Base-by-base conservation (phyloP, 352 stramenopile species). In the Pythium dissimile region DNA sequence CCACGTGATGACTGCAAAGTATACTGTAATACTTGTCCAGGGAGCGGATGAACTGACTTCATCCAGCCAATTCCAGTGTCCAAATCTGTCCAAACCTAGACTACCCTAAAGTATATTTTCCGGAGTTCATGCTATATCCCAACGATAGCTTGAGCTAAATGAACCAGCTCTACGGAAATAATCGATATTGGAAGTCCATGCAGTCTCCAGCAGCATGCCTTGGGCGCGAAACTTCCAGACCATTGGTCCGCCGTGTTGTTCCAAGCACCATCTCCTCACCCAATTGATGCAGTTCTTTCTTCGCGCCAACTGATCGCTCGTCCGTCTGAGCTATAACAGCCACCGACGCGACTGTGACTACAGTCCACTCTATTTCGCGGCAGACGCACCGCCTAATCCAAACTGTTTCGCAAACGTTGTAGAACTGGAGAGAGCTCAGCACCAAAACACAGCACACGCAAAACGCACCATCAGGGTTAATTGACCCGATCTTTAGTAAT, bases 371-470 rank as follows among this genome's bases (percentile, higher is more conserved):
- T 24, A 28, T 57, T 57, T 57, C 49, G 49, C 49, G 30, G n/a
- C 16, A 37, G 20, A 26, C 39, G 24, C 39, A 18, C 18, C n/a
- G 51, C 51, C 51, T 43, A 49, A n/a, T 50, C 38, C 30, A 41
- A 51, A 34, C 4, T 60, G 53, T 60, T 60, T 60, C 41, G 53
- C 53, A 60, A 60, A 53, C 53, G 53, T 53, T 60, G 42, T 39
- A 60, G 21, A 50, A 37, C 24, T 18, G 43, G 13, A 21, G 21
- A 47, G 34, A 41, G 34, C 47, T 32, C 42, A 34, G 42, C 42
- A 49, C 42, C 42, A 49, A 34, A 49, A 41, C 5, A 15, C 34
- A 20, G 12, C 7, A 15, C 12, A 6, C 12, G 34, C 7, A 12
- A 12, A 16, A 16, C 34, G 34, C 34, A 5, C 34, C 34, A 41